Percentiles rank a stretch among this genome's conserved stretches.
Conservation (phyloP, 345 rosid genomes). For the Cardiospermum halicacabum region DNA sequence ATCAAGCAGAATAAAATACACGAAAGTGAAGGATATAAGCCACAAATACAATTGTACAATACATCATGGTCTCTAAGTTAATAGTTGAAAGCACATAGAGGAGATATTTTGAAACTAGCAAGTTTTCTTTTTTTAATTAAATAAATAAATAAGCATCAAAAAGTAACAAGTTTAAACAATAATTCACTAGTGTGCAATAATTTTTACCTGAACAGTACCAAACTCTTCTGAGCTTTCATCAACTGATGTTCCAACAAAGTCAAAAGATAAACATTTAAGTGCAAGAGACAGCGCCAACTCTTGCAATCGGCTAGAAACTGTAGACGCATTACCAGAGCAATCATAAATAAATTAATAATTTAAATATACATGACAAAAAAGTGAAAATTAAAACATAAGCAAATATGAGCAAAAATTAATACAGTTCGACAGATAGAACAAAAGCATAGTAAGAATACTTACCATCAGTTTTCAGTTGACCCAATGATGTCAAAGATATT, state of each 20-base stretch:
- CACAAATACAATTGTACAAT: background rate
- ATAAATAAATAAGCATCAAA: too few species aligned
- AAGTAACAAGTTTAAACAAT: background rate
- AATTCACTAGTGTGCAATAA: background rate
- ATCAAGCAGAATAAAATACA: background rate
- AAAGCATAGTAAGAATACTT: conserved; percentile 18
- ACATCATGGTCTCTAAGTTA: conserved; percentile 5
- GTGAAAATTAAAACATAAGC: background rate
- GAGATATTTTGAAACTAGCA: conserved; percentile 12
- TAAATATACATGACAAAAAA: background rate
- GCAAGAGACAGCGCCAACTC: conserved; percentile 96
- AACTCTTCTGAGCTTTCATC: conserved; percentile 99
- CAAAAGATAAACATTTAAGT: conserved; percentile 90
- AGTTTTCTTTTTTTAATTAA: too few species aligned
- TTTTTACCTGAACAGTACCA: conserved; percentile 92
- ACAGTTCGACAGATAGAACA: background rate
- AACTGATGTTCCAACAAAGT: conserved; percentile 94
- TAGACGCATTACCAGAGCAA: conserved; percentile 14
- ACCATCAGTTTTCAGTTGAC: conserved; percentile 94
- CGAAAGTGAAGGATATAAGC: background rate
- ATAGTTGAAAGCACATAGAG: conserved; percentile 9
- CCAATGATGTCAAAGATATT: conserved; percentile 82
- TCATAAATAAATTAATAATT: conserved; percentile 2
- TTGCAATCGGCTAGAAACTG: conserved; percentile 74
- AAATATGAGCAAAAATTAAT: background rate